Percentiles rank a stretch among this genome's conserved stretches.
Evolutionary conservation across 2,329 filamentous ascomycete genomes (phyloP).

Genomic region (Boeremia lycopersici): DNA sequence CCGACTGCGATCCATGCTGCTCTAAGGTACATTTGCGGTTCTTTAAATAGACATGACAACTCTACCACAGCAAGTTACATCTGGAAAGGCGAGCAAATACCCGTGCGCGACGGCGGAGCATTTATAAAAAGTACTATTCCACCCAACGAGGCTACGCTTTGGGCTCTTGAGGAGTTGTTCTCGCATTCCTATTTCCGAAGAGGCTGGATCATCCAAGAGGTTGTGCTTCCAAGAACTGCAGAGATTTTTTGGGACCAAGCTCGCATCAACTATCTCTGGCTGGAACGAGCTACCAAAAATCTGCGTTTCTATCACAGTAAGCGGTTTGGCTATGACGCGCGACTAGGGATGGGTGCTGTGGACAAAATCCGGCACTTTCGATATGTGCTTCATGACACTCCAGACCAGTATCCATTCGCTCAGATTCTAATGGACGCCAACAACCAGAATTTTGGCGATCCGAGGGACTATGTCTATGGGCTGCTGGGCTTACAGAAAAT

Average conservation of each 20-base stretch:
- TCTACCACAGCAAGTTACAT: neutral
- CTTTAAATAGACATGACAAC: too few species aligned
- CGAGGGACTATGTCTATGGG: neutral
- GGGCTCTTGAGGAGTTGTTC: neutral
- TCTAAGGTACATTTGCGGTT: neutral
- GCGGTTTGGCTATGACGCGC: too few species aligned
- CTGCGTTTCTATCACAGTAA: too few species aligned
- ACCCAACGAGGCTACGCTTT: neutral
- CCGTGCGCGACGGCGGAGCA: neutral
- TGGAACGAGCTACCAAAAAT: neutral
- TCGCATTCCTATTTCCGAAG: neutral
- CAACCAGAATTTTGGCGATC: neutral
- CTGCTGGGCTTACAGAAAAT: neutral
- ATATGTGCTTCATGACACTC: neutral
- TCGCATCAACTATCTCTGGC: neutral
- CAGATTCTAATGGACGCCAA: neutral
- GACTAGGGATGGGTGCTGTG: too few species aligned
- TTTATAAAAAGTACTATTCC: neutral
- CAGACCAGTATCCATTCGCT: neutral
- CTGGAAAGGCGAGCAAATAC: neutral
- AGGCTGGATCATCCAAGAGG: neutral
- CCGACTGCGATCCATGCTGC: neutral
- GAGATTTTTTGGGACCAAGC: neutral
- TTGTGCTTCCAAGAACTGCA: neutral
- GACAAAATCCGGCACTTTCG: neutral